Conservation (phyloP, 2,329 filamentous ascomycete genomes). For the Colletotrichum caudatum region DNA sequence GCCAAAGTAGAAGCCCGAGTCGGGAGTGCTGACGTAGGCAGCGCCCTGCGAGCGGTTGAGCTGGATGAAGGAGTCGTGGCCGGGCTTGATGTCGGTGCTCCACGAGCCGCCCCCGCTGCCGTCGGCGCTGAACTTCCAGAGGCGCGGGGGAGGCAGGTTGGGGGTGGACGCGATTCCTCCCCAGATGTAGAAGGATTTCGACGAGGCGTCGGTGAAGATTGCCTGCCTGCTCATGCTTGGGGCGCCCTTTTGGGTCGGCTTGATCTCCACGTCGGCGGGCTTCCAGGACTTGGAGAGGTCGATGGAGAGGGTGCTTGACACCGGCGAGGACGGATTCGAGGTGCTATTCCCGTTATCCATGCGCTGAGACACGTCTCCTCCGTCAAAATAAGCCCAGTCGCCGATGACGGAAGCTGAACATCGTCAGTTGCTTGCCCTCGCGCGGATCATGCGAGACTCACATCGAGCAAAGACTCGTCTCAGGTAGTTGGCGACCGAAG, state of each 20-base stretch:
- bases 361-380: conserved; percentile 34
- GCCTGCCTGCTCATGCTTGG: conserved; percentile 37
- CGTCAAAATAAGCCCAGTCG: conserved; percentile 37
- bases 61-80: conserved; percentile 23
- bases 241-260: conserved; percentile 28
- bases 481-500: conserved; percentile 19
- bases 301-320: conserved; percentile 37
- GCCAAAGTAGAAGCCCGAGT: conserved; percentile 40
- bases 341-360: conserved; percentile 13
- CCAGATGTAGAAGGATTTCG: conserved; percentile 41
- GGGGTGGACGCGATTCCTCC: conserved; percentile 33
- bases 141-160: conserved; percentile 9
- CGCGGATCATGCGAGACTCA: neutral
- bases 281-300: conserved; percentile 41
- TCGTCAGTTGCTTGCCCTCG: conserved; percentile 3
- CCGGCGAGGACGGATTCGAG: conserved; percentile 19
- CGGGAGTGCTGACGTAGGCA: conserved; percentile 33
- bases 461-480: conserved; percentile 32
- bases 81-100: conserved; percentile 35
- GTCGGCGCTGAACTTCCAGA: conserved; percentile 40
- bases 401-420: conserved; percentile 27
- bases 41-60: conserved; percentile 30
- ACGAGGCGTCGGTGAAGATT: conserved; percentile 27
- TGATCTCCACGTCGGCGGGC: conserved; percentile 28
- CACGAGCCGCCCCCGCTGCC: conserved; percentile 39